phyloP scores from a whole-genome alignment of 148 eudicot species.

The Rhododendron henanense region DNA sequence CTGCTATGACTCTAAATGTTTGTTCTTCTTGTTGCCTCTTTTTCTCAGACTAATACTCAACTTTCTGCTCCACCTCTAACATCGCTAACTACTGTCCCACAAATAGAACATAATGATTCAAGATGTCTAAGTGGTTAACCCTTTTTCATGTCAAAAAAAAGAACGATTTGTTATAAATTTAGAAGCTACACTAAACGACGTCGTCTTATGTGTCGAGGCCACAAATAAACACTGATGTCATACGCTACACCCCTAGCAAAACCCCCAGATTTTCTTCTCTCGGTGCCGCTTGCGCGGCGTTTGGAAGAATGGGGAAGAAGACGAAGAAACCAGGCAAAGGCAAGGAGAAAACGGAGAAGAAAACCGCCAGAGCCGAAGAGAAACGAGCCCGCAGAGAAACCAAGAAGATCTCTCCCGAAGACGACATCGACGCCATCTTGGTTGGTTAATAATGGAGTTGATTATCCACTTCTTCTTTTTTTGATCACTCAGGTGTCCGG shows the following conservation, averaged over 20 bases:
- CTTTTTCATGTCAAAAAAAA: no score
- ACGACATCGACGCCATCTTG: constrained; percentile 96
- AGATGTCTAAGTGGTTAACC: no score
- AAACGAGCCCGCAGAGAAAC: constrained; percentile 80
- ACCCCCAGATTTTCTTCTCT: not conserved
- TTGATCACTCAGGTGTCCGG: not conserved
- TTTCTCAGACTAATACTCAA: no score
- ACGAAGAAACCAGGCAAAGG: constrained; percentile 95
- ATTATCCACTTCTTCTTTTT: not conserved
- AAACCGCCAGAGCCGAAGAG: constrained; percentile 87
- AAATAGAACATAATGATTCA: no score
- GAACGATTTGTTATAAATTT: no score
- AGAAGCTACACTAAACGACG: no score
- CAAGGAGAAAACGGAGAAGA: constrained; percentile 91
- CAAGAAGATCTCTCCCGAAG: constrained; percentile 88
- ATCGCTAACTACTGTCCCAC: no score
- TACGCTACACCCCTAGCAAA: not conserved
- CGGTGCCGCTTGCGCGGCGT: not conserved
- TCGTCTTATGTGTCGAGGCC: no score
- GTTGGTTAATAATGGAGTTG: constrained; percentile 24
- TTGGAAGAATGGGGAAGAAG: constrained; percentile 78
- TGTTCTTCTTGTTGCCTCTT: no score
- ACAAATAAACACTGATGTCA: no score
- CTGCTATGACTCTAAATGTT: no score
- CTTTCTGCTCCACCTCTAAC: no score